Evolutionary conservation across 2,329 filamentous ascomycete genomes (phyloP).

Genomic region (Pseudogymnoascus sp.): DNA sequence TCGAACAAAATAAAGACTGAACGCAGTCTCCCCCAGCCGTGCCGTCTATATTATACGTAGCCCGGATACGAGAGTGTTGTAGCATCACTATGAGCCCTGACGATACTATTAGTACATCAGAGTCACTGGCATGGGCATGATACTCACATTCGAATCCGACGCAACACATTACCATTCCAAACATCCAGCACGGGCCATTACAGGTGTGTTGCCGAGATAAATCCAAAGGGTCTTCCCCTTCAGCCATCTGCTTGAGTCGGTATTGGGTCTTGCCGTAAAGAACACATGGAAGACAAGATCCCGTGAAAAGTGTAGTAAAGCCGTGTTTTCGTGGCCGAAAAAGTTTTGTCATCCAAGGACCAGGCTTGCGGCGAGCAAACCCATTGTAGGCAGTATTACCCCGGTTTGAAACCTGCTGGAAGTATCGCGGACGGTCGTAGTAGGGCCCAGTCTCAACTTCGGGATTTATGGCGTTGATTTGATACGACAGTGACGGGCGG

Average conservation of each 20-base stretch:
- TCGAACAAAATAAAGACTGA: conserved; percentile 33
- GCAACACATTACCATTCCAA: conserved; percentile 22
- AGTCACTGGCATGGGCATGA: neutral
- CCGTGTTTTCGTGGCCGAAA: conserved; percentile 29
- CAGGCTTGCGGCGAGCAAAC: neutral
- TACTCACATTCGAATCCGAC: conserved; percentile 13
- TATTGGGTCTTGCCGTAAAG: conserved; percentile 37
- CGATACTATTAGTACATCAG: neutral
- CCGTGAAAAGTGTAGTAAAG: conserved; percentile 31
- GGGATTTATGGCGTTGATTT: neutral
- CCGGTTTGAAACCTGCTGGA: neutral
- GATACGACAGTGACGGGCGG: neutral
- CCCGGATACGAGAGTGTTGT: conserved; percentile 33
- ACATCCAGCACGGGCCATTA: conserved; percentile 35
- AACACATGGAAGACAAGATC: conserved; percentile 36
- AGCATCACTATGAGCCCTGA: conserved; percentile 27
- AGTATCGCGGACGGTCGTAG: neutral
- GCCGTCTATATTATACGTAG: conserved; percentile 36
- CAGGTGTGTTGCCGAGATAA: conserved; percentile 30
- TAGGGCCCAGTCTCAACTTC: neutral
- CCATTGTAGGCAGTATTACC: neutral
- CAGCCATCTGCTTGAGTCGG: conserved; percentile 31
- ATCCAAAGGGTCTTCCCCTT: conserved; percentile 34
- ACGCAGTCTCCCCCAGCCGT: conserved; percentile 30
- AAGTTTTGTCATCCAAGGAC: conserved; percentile 32